A percentile compares a stretch with the other conserved stretches of the same genome.
These are phyloP conservation scores for Podaxis sp. DNA, from an alignment of 768 basidiomycete species.

Conservation along the genomic window DNA sequence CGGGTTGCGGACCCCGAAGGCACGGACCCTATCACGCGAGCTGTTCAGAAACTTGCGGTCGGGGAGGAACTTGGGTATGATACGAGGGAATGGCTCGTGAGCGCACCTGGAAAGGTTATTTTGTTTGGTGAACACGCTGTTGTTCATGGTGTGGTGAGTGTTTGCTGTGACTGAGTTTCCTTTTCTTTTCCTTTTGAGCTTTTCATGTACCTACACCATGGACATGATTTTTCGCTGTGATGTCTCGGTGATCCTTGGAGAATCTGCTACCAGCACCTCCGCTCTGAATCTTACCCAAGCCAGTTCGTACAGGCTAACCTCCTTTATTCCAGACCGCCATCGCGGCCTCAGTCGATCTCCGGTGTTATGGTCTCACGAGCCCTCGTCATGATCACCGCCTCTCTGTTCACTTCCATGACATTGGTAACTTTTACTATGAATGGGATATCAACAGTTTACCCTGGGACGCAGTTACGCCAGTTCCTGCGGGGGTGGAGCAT, in stretches of 20 bases:
- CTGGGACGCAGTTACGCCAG: conserved; percentile 69
- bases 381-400: conserved; percentile 74
- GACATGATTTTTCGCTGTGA: neutral
- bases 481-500: conserved; percentile 51
- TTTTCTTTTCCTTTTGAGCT: conserved; percentile 16
- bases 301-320: conserved; percentile 15
- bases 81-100: conserved; percentile 75
- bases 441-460: conserved; percentile 81
- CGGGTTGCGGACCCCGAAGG: conserved; percentile 32
- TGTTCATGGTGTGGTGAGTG: conserved; percentile 90
- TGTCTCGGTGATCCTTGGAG: neutral
- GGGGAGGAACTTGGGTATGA: conserved; percentile 35
- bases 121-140: conserved; percentile 99
- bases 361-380: conserved; percentile 86
- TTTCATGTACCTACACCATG: conserved; percentile 19
- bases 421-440: conserved; percentile 72
- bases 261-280: neutral
- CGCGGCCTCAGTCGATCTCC: conserved; percentile 92
- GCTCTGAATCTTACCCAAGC: neutral
- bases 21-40: conserved; percentile 44
- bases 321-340: conserved; percentile 72
- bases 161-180: conserved; percentile 17
- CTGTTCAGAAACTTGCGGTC: conserved; percentile 60
- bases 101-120: conserved; percentile 97
- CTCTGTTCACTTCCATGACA: conserved; percentile 76